Conservation (phyloP, 1,139 yeast species). For the Wickerhamiella infanticola region DNA sequence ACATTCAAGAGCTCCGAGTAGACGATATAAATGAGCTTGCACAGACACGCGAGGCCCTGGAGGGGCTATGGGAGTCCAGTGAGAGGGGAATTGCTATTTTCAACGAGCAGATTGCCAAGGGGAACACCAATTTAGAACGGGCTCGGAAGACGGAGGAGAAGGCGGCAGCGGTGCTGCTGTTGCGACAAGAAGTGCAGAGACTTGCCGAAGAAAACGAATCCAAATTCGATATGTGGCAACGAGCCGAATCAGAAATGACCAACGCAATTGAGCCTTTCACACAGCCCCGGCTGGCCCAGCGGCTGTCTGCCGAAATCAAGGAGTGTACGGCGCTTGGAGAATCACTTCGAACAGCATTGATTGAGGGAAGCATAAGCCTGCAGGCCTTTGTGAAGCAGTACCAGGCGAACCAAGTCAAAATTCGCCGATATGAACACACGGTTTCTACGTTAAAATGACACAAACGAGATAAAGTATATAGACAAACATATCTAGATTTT, state of each 20-base stretch:
- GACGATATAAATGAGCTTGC: conserved; percentile 2
- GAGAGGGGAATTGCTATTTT: conserved; percentile 5
- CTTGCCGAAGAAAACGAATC: conserved; percentile 10
- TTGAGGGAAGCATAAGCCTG: conserved; percentile 13
- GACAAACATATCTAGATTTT: background rate
- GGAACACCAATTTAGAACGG: conserved; percentile 1
- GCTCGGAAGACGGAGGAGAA: conserved; percentile 15
- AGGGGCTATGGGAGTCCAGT: conserved; percentile 6
- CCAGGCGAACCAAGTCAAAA: background rate
- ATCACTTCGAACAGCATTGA: conserved; percentile 22
- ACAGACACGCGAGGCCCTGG: background rate
- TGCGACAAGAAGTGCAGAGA: conserved; percentile 9
- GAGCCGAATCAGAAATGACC: conserved; percentile 28
- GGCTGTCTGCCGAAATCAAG: conserved; percentile 20
- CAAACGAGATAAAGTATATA: too few relatives aligned
- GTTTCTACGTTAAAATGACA: background rate
- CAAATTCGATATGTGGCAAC: conserved; percentile 20
- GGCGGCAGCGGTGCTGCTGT: conserved; percentile 13
- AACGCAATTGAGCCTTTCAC: conserved; percentile 26
- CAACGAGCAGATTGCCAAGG: conserved; percentile 1
- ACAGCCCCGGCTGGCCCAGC: conserved; percentile 20
- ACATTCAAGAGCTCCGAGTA: background rate
- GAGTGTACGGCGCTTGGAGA: conserved; percentile 24
- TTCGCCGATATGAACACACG: background rate
- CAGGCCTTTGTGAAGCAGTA: background rate